A percentile compares a stretch with the other conserved stretches of the same genome.
Evolutionary conservation across 345 rosid species (phyloP).

Genomic region (Pugionium cornutum): DNA sequence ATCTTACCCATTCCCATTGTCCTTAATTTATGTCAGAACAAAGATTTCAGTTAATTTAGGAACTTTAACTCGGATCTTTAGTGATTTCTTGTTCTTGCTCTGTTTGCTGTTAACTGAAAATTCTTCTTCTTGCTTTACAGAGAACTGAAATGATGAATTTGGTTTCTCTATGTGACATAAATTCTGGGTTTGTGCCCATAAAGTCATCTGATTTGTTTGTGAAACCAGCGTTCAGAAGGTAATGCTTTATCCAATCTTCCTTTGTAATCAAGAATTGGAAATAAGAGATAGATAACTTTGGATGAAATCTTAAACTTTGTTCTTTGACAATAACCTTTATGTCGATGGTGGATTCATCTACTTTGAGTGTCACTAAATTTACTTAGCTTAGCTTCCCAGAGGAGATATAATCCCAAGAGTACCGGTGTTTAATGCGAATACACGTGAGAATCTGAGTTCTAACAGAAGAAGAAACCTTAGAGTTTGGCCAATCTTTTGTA

Average conservation of each 20-base stretch:
- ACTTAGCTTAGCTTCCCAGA: slow-evolving; percentile 37
- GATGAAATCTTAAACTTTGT: slow-evolving; percentile 12
- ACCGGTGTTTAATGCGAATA: slow-evolving; percentile 11
- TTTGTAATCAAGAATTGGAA: too few relatives aligned
- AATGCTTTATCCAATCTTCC: neutral
- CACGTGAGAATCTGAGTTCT: slow-evolving; percentile 6
- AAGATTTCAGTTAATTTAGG: neutral
- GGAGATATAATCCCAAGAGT: slow-evolving; percentile 25
- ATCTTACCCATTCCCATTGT: neutral
- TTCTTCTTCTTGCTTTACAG: slow-evolving; percentile 20
- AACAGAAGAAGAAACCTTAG: slow-evolving; percentile 14
- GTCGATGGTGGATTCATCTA: slow-evolving; percentile 3
- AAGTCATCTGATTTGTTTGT: slow-evolving; percentile 7
- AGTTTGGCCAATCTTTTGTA: slow-evolving; percentile 26
- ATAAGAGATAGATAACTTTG: too few relatives aligned
- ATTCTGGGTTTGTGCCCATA: slow-evolving; percentile 17
- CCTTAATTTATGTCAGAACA: neutral
- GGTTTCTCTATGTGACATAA: slow-evolving; percentile 35
- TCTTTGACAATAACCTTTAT: neutral
- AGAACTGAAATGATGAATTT: slow-evolving; percentile 24
- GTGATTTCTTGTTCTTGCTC: slow-evolving; percentile 8
- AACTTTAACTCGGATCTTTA: neutral
- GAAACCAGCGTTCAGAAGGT: slow-evolving; percentile 31
- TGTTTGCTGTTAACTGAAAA: slow-evolving; percentile 12
- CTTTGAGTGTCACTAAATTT: slow-evolving; percentile 15